Conservation (phyloP, 2,329 filamentous ascomycete genomes). For the Fulvia fulva region DNA sequence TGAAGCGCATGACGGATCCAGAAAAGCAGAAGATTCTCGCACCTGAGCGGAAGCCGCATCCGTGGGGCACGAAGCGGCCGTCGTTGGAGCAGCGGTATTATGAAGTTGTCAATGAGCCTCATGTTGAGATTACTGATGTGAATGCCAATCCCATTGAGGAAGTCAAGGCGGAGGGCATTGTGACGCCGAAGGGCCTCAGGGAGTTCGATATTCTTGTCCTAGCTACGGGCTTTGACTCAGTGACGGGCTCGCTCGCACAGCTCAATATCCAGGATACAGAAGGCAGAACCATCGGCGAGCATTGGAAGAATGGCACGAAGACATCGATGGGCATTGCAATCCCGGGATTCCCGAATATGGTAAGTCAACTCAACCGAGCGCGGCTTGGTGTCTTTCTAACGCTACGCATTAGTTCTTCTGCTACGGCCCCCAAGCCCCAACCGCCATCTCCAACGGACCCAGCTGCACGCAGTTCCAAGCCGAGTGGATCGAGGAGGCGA, state of each 20-base stretch:
- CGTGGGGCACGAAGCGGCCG: slow-evolving; percentile 46
- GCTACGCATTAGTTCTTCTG: too few relatives aligned
- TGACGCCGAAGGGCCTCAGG: slow-evolving; percentile 38
- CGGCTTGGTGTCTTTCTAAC: too few relatives aligned
- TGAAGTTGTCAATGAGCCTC: slow-evolving; percentile 39
- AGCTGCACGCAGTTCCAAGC: slow-evolving; percentile 40
- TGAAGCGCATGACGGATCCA: slow-evolving; percentile 49
- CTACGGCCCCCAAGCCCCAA: slow-evolving; percentile 46
- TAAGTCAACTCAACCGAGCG: too few relatives aligned
- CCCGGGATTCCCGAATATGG: slow-evolving; percentile 36
- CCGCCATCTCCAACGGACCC: slow-evolving; percentile 46
- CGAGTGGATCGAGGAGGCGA: slow-evolving; percentile 44
- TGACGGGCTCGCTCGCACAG: slow-evolving; percentile 35
- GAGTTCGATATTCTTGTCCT: slow-evolving; percentile 44
- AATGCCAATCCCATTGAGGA: slow-evolving; percentile 39
- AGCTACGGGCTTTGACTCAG: slow-evolving; percentile 44
- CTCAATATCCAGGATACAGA: slow-evolving; percentile 34
- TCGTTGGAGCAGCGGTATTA: slow-evolving; percentile 45
- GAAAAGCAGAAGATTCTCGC: slow-evolving; percentile 50
- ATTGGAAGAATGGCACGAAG: slow-evolving; percentile 41
- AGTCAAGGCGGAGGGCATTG: slow-evolving; percentile 39
- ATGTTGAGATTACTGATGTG: slow-evolving; percentile 41
- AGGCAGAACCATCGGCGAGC: slow-evolving; percentile 40
- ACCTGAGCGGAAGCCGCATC: slow-evolving; percentile 50
- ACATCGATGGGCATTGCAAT: slow-evolving; percentile 40